Evolutionary conservation across 23 red algal species (phyloP), one percentile per base, ranked within the genome.

Genomic region (Gracilaria domingensis): DNA sequence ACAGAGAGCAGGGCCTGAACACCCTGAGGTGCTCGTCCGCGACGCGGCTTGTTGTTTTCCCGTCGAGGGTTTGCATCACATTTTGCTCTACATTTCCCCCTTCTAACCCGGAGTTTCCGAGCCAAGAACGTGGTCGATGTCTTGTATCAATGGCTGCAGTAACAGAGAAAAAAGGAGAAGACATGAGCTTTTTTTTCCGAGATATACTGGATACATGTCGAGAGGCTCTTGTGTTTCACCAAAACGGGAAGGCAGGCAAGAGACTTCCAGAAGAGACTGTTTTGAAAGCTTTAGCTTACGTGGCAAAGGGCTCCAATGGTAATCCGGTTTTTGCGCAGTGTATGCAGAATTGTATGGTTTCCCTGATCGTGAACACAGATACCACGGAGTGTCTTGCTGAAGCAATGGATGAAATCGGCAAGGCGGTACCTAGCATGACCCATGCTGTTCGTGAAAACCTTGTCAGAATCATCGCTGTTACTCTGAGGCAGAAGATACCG

Each of bases 111-210:
- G 25, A 45, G 61, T 80, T 93, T 69, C 80, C 93, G 12, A 55
- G 37, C 21, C 69, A 87, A 66, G 87, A 89, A 75, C 79, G 85
- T 23, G 83, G 85, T 56, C 62, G 32, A 35, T 93, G 80, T 74
- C 66, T 98, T 62, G 75, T 93, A 20, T 86, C 96, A 45, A 59
- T 95, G 25, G 93, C 88, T 32, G 65, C 84, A 37, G 86, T 95
- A 8, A 88, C 93, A 32, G 82, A 87, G 56, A 70, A 94, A 53
- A 87, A 58, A 30, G 30, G 64, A 0, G 60, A 77, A 28, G 56
- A 70, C 21, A 36, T 80, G 3, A 58, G 56, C 21, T 62, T 60
- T 2, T 84, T 88, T 37, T 72, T 95, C 36, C 71, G 82, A 49
- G 90, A 98, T 71, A 86, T 90, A 62, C 70, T 96, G 9, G 66